A percentile compares a stretch with the other conserved stretches of the same genome.
phyloP scores from a whole-genome alignment of 2,329 filamentous ascomycete species.

The Coniochaeta sp. region DNA sequence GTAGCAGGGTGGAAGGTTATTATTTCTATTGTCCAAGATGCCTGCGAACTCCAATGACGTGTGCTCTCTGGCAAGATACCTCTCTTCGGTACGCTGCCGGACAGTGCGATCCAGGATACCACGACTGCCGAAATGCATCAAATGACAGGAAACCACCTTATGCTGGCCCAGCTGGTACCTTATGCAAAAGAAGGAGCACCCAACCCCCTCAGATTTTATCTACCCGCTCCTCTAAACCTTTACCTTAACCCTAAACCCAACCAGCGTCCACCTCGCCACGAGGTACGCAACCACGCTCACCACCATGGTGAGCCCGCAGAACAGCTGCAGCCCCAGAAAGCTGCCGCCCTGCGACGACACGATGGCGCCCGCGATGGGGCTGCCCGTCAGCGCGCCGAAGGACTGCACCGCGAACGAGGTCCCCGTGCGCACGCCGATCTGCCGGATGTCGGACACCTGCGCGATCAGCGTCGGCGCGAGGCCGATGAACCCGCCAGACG shows the following conservation, averaged over 20 bases:
- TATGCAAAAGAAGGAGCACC: background rate
- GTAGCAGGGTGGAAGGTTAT: no score
- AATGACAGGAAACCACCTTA: no score
- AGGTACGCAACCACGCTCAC: constrained; percentile 16
- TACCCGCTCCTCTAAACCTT: background rate
- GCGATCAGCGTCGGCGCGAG: constrained; percentile 50
- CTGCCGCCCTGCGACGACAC: constrained; percentile 32
- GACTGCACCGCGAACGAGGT: constrained; percentile 47
- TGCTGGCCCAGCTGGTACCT: no score
- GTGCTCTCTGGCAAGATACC: no score
- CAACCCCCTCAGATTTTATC: background rate
- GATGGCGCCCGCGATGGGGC: constrained; percentile 49
- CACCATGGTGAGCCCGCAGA: constrained; percentile 40
- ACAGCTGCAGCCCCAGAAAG: constrained; percentile 46
- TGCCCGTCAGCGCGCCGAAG: constrained; percentile 50
- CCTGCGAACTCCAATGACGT: no score
- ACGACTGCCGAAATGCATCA: no score
- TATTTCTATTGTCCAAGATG: no score
- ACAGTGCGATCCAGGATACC: no score
- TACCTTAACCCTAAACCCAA: constrained; percentile 11
- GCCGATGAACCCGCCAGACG: constrained; percentile 55
- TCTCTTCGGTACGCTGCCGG: no score
- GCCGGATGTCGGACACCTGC: constrained; percentile 51
- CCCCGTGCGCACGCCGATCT: constrained; percentile 53
- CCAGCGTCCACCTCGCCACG: constrained; percentile 15